Conservation (phyloP, 2,329 filamentous ascomycete genomes). For the Colletotrichum phormii region DNA sequence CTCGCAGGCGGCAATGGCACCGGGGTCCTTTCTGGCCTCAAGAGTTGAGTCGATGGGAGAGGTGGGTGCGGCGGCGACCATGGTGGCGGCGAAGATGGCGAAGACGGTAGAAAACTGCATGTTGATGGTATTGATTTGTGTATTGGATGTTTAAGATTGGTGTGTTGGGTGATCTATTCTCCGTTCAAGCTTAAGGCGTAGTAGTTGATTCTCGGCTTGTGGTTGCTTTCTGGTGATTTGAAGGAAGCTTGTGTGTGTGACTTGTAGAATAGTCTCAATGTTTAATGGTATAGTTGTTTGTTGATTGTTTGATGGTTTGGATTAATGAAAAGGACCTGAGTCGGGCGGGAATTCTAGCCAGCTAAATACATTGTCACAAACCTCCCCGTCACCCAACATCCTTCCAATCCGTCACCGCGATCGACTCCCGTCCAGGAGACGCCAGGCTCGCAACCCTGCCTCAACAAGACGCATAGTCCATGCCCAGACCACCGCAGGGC, state of each 20-base stretch:
- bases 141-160: not conserved
- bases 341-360: not conserved
- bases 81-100: not conserved
- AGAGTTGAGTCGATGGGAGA: not conserved
- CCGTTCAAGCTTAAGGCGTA: not conserved
- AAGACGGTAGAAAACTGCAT: not conserved
- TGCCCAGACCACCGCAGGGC: not conserved
- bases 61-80: not conserved
- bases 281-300: not conserved
- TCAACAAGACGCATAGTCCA: not conserved
- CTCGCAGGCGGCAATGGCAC: not conserved
- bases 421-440: not conserved
- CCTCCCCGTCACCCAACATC: not conserved
- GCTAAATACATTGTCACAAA: not conserved
- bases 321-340: fast-evolving
- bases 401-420: not conserved
- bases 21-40: not conserved
- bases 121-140: not conserved
- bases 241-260: not conserved
- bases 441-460: not conserved
- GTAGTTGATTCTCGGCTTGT: fast-evolving
- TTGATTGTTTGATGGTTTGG: not conserved
- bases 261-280: not conserved
- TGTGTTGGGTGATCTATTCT: fast-evolving
- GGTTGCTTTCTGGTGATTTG: not conserved